phyloP scores from a whole-genome alignment of 352 stramenopile genomes.

The Stephanocyclus meneghinianus region DNA sequence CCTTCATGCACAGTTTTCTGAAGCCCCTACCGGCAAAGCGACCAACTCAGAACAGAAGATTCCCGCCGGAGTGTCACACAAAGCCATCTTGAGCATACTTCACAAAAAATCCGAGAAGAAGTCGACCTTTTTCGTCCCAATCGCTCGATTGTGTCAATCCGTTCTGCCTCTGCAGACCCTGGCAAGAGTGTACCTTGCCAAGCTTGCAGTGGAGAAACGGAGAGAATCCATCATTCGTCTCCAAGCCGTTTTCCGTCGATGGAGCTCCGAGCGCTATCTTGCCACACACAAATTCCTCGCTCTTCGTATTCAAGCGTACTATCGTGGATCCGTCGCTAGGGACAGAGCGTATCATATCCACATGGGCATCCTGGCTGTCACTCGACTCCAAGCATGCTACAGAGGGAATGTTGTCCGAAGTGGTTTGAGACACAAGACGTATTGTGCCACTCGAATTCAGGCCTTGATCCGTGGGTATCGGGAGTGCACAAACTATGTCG shows the following conservation, averaged over 20 bases:
- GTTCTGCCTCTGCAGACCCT: constrained; percentile 5
- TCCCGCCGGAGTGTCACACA: background rate
- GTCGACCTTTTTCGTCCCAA: constrained; percentile 3
- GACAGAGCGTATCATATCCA: background rate
- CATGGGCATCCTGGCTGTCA: background rate
- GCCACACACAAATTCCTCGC: background rate
- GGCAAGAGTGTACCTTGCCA: constrained; percentile 13
- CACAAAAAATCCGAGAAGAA: constrained; percentile 5
- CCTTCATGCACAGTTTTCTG: background rate
- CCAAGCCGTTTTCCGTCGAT: constrained; percentile 9
- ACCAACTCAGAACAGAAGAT: background rate
- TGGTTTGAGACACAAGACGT: background rate
- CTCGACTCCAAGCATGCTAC: constrained; percentile 7
- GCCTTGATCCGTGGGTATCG: background rate
- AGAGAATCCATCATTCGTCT: constrained; percentile 4
- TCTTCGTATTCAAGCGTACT: background rate
- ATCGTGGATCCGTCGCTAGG: constrained; percentile 3
- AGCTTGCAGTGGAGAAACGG: constrained; percentile 4
- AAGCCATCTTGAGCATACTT: constrained; percentile 8
- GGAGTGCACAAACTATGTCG: background rate
- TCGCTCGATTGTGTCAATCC: constrained; percentile 12
- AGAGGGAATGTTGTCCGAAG: constrained; percentile 7
- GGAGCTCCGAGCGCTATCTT: constrained; percentile 1
- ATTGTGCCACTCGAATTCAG: constrained; percentile 20
- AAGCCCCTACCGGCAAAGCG: background rate